These are phyloP conservation scores for Komagataella kurtzmanii DNA, from an alignment of 805 yeast genomes.

Conservation along the genomic window DNA sequence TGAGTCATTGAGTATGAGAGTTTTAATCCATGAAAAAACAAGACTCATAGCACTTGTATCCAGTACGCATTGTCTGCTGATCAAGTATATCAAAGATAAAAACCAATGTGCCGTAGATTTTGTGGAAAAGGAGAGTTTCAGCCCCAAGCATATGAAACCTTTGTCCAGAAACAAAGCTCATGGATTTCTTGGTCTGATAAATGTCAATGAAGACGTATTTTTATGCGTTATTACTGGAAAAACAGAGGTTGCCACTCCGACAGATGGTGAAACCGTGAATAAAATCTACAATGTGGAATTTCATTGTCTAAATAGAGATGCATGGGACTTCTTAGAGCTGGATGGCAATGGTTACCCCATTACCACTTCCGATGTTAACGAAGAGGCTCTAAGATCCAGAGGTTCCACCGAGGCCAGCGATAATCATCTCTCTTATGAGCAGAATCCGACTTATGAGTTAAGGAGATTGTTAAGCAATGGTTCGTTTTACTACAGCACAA, in stretches of 20 bases:
- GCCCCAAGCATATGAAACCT: conserved; percentile 23
- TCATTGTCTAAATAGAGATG: conserved; percentile 51
- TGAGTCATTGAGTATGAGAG: conserved; percentile 16
- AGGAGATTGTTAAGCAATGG: conserved; percentile 25
- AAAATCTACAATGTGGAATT: conserved; percentile 81
- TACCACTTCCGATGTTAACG: conserved; percentile 22
- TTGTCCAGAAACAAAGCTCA: conserved; percentile 30
- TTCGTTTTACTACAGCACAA: conserved; percentile 31
- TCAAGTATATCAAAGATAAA: conserved; percentile 23
- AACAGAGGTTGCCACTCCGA: conserved; percentile 68
- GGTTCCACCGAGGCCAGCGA: conserved; percentile 5
- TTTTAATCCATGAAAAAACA: conserved; percentile 19
- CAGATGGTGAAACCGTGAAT: conserved; percentile 66
- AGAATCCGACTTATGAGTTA: conserved; percentile 28
- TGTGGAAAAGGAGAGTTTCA: conserved; percentile 23
- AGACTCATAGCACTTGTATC: conserved; percentile 30
- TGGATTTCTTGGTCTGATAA: conserved; percentile 76
- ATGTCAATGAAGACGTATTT: conserved; percentile 52
- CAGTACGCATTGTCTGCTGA: conserved; percentile 28
- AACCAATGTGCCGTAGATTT: conserved; percentile 36
- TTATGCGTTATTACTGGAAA: conserved; percentile 72
- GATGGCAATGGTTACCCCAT: conserved; percentile 59
- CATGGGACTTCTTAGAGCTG: conserved; percentile 71
- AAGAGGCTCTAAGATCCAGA: conserved; percentile 14
- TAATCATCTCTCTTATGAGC: conserved; percentile 5